Evolutionary conservation across 225 moss, liverwort and hornwort genomes (phyloP), one percentile per base, ranked within the genome.

Genomic region (Physcomitrium patens): DNA sequence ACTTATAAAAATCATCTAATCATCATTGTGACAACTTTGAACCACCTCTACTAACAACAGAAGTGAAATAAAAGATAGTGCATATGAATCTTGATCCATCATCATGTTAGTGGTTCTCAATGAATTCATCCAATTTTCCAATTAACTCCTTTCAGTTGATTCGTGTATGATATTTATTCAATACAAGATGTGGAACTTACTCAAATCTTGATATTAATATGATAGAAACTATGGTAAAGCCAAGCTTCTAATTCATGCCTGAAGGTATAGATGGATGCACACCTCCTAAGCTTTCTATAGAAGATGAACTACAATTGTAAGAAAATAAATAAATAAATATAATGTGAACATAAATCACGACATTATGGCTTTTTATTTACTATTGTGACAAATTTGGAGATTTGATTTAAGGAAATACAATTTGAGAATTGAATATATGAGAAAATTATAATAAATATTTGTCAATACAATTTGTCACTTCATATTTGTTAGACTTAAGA

Each of bases 201-300:
- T 73, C 48, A 50, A 23, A 55, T 55, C 15, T 50, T 24, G 45
- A 8, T 67, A 44, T 31, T 26, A 24, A 24, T 24, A 24, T 1
- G 24, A 1, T 41, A 16, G 68, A 3, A 45, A 19, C 14, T 14
- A 42, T 59, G 42, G 47, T 48, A 70, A 45, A 52, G 47, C 66
- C 17, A 26, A 60, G 70, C 19, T 58, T 37, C 14, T 13, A 63
- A 51, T 45, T 45, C 3, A 60, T 20, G 16, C 51, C 12, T 20
- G 14, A 47, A 2, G 19, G 23, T 69, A 43, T 48, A 77, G 27
- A 55, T 50, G 56, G 73, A 64, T 56, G 67, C 64, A 50, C 71
- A 87, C 87, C 84, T 87, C 79, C 77, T 82, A 84, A 49, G 77
- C 82, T 82, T 84, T 82, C 43, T 82, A 87, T 62, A 79, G 87